These are phyloP conservation scores for Scheffersomyces spartinae DNA, from an alignment of 805 yeast species.

Conservation along the genomic window DNA sequence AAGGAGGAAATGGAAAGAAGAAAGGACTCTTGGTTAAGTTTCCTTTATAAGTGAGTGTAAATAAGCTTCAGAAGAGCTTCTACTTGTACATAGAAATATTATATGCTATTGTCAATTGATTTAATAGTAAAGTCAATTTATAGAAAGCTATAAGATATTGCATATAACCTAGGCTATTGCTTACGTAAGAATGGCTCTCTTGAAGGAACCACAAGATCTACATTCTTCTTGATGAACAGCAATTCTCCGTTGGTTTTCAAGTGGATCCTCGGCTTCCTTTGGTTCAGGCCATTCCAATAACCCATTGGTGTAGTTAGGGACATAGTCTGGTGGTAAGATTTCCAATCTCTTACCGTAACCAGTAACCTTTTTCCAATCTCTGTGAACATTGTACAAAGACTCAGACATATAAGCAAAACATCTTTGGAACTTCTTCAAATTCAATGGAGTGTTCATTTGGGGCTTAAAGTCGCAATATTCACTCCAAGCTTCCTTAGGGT, in stretches of 20 bases:
- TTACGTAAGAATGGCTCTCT: conserved; percentile 25
- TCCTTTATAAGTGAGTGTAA: conserved; percentile 41
- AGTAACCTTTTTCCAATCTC: conserved; percentile 48
- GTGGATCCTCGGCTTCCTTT: conserved; percentile 33
- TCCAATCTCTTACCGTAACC: conserved; percentile 43
- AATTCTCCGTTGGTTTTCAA: conserved; percentile 37
- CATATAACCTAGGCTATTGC: too few species aligned
- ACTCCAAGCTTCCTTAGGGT: conserved; percentile 35
- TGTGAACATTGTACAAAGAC: conserved; percentile 39
- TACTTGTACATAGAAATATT: too few species aligned
- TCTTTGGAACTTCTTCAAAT: conserved; percentile 37
- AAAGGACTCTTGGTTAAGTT: conserved; percentile 48
- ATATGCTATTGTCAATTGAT: too few species aligned
- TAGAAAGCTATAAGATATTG: too few species aligned
- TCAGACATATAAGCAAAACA: conserved; percentile 45
- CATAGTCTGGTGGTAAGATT: conserved; percentile 37
- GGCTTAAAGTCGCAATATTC: conserved; percentile 39
- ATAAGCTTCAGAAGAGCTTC: too few species aligned
- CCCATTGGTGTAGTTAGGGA: conserved; percentile 40
- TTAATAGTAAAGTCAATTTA: too few species aligned
- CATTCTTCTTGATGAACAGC: conserved; percentile 34
- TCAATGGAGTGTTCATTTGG: conserved; percentile 27
- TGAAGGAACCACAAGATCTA: conserved; percentile 36
- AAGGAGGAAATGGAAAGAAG: conserved; percentile 55
- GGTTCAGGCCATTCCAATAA: conserved; percentile 41